Evolutionary conservation across 345 rosid species (phyloP).

Genomic region (Eucalyptus guilfoylei): DNA sequence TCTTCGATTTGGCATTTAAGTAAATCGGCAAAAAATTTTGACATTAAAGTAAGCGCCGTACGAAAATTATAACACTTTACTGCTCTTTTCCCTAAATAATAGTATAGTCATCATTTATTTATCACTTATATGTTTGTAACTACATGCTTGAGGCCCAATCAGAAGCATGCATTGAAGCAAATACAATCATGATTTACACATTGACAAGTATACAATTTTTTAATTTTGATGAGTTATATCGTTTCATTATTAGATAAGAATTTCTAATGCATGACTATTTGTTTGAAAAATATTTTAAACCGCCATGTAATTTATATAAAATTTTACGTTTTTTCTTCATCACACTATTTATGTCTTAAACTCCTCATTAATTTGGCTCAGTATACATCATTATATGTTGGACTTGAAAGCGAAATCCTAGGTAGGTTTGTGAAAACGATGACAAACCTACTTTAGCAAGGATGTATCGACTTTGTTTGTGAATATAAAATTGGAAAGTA

Average conservation of each 20-base stretch:
- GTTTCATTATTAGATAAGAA: background rate
- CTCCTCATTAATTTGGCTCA: background rate
- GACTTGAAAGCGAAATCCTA: background rate
- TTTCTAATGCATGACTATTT: background rate
- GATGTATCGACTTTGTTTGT: background rate
- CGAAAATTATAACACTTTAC: rapidly evolving
- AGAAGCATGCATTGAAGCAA: background rate
- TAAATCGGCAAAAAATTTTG: rapidly evolving
- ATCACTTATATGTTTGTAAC: background rate
- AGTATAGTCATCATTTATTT: background rate
- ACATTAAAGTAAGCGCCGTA: rapidly evolving
- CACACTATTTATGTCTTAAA: background rate
- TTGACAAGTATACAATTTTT: background rate
- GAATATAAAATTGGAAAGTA: background rate
- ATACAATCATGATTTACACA: background rate
- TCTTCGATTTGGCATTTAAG: too few relatives aligned
- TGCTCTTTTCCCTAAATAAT: background rate
- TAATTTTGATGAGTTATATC: background rate
- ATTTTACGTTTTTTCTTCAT: background rate
- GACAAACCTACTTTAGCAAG: background rate
- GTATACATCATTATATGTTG: background rate
- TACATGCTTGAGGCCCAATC: background rate
- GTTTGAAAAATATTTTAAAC: background rate
- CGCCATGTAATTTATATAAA: background rate
- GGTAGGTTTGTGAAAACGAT: background rate